Conservation (phyloP, 192 early-diverging fungal species). For the Pilaira anomala region DNA sequence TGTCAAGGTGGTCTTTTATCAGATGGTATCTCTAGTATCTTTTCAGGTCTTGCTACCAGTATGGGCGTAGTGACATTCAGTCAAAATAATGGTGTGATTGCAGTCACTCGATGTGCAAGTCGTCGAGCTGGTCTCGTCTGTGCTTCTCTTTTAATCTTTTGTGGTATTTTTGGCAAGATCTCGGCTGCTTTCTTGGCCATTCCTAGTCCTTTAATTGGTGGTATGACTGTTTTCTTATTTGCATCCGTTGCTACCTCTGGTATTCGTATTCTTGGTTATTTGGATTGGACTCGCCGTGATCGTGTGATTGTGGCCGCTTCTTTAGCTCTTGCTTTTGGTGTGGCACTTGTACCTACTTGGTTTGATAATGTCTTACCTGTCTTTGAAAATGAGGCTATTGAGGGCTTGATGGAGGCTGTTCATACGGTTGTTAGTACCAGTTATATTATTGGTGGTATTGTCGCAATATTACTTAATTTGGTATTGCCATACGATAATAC, state of each 20-base stretch:
- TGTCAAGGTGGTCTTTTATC: conserved; percentile 55
- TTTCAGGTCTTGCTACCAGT: conserved; percentile 47
- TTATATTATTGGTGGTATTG: conserved; percentile 44
- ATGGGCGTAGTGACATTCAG: conserved; percentile 54
- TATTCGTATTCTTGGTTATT: conserved; percentile 50
- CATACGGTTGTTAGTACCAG: conserved; percentile 47
- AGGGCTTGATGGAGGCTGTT: conserved; percentile 43
- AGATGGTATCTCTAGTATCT: conserved; percentile 44
- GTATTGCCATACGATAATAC: conserved; percentile 33
- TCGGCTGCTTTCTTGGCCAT: conserved; percentile 48
- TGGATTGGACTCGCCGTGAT: conserved; percentile 55
- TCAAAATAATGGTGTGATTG: conserved; percentile 59
- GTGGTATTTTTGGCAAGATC: conserved; percentile 53
- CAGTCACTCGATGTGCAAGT: conserved; percentile 55
- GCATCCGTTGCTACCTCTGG: conserved; percentile 54
- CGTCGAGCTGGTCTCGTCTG: conserved; percentile 52
- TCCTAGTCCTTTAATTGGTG: conserved; percentile 50
- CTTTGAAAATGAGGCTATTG: conserved; percentile 39
- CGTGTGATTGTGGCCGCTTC: conserved; percentile 50
- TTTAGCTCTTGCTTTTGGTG: conserved; percentile 48
- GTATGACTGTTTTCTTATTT: conserved; percentile 56
- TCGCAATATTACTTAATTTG: conserved; percentile 42
- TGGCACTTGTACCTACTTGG: conserved; percentile 47
- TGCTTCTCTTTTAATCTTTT: conserved; percentile 49
- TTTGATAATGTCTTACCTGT: conserved; percentile 43